A percentile compares a stretch with the other conserved stretches of the same genome.
Evolutionary conservation across 495 filamentous ascomycete genomes (phyloP).

Genomic region (Penicillium odoratum): DNA sequence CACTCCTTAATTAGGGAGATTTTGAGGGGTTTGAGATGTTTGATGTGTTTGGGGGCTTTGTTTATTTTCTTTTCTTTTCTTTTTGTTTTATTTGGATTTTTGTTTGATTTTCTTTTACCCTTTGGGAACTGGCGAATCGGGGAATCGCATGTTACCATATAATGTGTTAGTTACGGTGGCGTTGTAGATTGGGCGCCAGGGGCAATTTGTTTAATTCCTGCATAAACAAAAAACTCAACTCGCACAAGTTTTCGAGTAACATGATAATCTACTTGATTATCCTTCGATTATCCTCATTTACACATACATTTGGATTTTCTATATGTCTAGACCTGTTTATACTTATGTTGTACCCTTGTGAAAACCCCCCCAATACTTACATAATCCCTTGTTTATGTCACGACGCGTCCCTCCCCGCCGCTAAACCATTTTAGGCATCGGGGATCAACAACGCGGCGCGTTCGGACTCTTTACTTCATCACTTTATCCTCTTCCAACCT

Average conservation of each 20-base stretch:
- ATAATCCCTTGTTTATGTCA: slow-evolving; percentile 33
- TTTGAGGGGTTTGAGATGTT: not conserved
- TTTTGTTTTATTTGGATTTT: not conserved
- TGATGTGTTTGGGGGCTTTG: not conserved
- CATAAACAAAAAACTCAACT: not conserved
- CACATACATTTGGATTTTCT: no score
- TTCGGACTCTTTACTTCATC: slow-evolving; percentile 18
- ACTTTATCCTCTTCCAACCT: slow-evolving; percentile 6
- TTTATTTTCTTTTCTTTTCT: not conserved
- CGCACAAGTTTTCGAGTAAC: not conserved
- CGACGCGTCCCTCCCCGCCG: slow-evolving; percentile 30
- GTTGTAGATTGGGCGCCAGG: slow-evolving; percentile 14
- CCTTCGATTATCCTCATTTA: no score
- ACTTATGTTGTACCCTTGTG: not conserved
- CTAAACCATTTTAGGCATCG: slow-evolving; percentile 25
- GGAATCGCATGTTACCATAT: not conserved
- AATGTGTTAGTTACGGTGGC: not conserved
- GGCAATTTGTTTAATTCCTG: slow-evolving; percentile 2
- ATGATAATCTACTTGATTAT: not conserved
- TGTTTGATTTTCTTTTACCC: not conserved
- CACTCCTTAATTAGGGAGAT: not conserved
- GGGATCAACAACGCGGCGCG: slow-evolving; percentile 37
- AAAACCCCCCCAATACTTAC: slow-evolving; percentile 9
- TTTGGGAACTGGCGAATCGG: not conserved
- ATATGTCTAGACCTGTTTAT: no score